These are phyloP conservation scores for Plasmopara viticola DNA, from an alignment of 352 stramenopile species.

Conservation along the genomic window DNA sequence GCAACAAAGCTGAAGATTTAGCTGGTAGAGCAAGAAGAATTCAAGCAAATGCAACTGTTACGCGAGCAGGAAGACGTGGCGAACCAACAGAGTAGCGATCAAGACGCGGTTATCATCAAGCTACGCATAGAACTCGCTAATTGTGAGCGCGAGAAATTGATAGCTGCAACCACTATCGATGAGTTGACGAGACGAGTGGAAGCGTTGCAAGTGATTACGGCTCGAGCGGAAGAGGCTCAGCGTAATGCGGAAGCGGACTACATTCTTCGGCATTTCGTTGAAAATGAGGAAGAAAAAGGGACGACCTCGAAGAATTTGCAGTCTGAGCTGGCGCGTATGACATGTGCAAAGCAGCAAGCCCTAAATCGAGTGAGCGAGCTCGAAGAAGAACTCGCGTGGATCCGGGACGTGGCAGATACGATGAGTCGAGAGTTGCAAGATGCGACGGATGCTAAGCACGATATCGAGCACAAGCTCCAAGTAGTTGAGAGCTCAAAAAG, in stretches of 20 bases:
- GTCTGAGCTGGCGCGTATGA: conserved; percentile 1
- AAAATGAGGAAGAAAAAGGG: conserved; percentile 17
- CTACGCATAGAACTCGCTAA: conserved; percentile 6
- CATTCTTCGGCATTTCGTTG: conserved; percentile 14
- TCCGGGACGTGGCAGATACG: conserved; percentile 8
- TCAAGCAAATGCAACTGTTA: conserved; percentile 4
- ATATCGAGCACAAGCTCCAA: conserved; percentile 1
- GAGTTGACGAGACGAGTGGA: conserved; percentile 10
- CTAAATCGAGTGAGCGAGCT: conserved; percentile 7
- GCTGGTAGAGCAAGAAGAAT: conserved; percentile 5
- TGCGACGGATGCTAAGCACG: neutral
- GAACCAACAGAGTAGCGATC: neutral
- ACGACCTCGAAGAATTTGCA: conserved; percentile 1
- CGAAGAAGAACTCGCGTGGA: conserved; percentile 8
- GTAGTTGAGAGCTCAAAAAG: neutral
- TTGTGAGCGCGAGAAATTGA: neutral
- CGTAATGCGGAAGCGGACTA: conserved; percentile 19
- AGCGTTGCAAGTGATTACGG: neutral
- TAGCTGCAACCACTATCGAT: conserved; percentile 7
- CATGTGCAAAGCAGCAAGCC: conserved; percentile 6
- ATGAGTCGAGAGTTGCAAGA: conserved; percentile 11
- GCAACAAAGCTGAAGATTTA: conserved; percentile 6
- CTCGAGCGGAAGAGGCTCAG: conserved; percentile 15
- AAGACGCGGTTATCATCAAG: neutral
- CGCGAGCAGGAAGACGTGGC: neutral